phyloP scores from a whole-genome alignment of 805 yeast species.

The Zygosaccharomyces bailii region DNA sequence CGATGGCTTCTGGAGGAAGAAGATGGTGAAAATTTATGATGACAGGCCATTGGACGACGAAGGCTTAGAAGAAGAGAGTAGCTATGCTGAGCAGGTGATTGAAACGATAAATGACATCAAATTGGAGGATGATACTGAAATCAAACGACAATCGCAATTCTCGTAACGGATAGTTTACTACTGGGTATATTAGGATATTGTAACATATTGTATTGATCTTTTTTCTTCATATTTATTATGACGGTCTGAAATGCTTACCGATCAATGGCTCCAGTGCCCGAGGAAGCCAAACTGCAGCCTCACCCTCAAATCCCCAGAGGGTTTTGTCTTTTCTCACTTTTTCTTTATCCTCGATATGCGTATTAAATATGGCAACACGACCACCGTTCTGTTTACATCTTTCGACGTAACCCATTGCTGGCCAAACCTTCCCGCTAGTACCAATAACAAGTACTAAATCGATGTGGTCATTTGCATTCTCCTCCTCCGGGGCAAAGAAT shows the following conservation, averaged over 20 bases:
- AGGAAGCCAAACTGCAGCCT: conserved; percentile 71
- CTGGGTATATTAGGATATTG: not conserved
- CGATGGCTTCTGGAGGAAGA: conserved; percentile 72
- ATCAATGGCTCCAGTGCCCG: conserved; percentile 55
- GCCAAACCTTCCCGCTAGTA: conserved; percentile 83
- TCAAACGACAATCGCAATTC: not conserved
- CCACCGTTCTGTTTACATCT: conserved; percentile 71
- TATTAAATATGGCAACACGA: conserved; percentile 78
- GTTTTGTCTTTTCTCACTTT: conserved; percentile 41
- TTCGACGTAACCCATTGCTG: conserved; percentile 88
- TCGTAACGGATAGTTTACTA: not conserved
- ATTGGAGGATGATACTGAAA: not conserved
- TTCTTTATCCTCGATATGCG: conserved; percentile 51
- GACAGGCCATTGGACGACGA: conserved; percentile 11
- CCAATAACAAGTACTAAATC: conserved; percentile 82
- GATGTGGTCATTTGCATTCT: conserved; percentile 35
- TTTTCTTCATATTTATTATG: not conserved
- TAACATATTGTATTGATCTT: not conserved
- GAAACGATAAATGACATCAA: conserved; percentile 2
- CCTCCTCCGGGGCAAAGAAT: conserved; percentile 42
- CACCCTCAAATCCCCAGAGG: conserved; percentile 75
- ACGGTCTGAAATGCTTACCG: conserved; percentile 32
- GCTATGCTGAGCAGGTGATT: not conserved
- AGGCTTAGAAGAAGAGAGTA: not conserved
- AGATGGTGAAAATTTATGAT: conserved; percentile 38